Percentiles rank a stretch among this genome's conserved stretches.
Conservation (phyloP, 139 green algal genomes). For the Chlamydomonas schloesseri region DNA sequence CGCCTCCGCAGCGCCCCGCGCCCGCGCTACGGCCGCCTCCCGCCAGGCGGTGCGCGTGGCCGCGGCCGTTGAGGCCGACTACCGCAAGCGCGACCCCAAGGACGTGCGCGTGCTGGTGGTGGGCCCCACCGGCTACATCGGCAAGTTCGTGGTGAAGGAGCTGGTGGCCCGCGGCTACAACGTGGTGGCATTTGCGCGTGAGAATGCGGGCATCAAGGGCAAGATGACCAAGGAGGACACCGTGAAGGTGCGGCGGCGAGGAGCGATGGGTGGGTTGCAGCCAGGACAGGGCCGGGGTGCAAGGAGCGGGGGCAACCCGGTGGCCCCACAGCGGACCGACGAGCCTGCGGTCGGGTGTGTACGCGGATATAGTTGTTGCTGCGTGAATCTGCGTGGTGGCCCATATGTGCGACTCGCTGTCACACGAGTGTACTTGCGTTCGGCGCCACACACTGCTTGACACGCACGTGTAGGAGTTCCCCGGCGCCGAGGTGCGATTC, state of each 20-base stretch:
- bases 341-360: no score
- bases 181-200: conserved; percentile 88
- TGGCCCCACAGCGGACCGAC: no score
- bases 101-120: conserved; percentile 94
- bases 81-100: conserved; percentile 66
- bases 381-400: no score
- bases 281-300: no score
- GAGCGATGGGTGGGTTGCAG: no score
- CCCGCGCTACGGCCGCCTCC: no score
- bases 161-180: conserved; percentile 80
- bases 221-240: conserved; percentile 86
- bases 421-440: no score
- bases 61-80: conserved; percentile 62
- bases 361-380: background rate
- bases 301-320: no score
- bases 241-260: conserved; percentile 70
- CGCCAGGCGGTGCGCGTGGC: background rate
- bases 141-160: conserved; percentile 84
- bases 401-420: no score
- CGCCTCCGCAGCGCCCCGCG: no score
- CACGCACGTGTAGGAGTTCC: conserved; percentile 71
- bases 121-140: conserved; percentile 98
- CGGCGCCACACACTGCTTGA: no score
- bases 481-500: conserved; percentile 90
- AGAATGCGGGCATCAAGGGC: conserved; percentile 93